These are phyloP conservation scores for Diplocarpon mali DNA, from an alignment of 2,329 filamentous ascomycete species.

Conservation along the genomic window DNA sequence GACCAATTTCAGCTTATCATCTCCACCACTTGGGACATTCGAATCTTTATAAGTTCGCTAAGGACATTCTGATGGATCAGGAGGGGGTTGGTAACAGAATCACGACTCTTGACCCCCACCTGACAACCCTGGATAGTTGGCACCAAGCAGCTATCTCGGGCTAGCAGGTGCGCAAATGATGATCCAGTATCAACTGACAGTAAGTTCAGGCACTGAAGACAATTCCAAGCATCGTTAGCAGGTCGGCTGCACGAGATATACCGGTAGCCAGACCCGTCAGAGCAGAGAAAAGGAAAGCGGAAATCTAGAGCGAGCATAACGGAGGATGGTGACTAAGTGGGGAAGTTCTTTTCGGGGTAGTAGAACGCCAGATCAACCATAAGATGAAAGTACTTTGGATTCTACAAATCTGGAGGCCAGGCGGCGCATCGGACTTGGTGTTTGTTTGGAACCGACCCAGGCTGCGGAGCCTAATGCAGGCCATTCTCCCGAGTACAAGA, in stretches of 20 bases:
- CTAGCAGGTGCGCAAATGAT: neutral
- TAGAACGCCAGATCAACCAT: neutral
- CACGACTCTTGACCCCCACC: slow-evolving; percentile 1
- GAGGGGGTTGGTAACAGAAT: slow-evolving; percentile 1
- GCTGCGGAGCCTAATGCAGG: too few species aligned
- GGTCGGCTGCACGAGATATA: too few species aligned
- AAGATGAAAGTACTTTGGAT: slow-evolving; percentile 1
- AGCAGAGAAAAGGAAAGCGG: too few species aligned
- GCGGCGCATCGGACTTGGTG: neutral
- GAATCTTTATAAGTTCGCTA: slow-evolving; percentile 1
- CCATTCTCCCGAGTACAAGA: too few species aligned
- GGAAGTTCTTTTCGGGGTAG: neutral
- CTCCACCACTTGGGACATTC: neutral
- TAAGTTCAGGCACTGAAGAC: too few species aligned
- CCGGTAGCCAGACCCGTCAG: too few species aligned
- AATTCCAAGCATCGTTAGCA: too few species aligned
- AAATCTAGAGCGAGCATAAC: neutral
- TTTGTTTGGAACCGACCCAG: neutral
- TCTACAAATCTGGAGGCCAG: neutral
- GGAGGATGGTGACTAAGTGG: neutral
- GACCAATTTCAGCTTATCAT: slow-evolving; percentile 1
- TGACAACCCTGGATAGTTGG: slow-evolving; percentile 2
- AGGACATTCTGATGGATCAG: neutral
- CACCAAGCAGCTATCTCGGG: slow-evolving; percentile 1
- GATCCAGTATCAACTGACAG: neutral